phyloP scores from a whole-genome alignment of 257 asterid genomes.

The Prunella vulgaris region DNA sequence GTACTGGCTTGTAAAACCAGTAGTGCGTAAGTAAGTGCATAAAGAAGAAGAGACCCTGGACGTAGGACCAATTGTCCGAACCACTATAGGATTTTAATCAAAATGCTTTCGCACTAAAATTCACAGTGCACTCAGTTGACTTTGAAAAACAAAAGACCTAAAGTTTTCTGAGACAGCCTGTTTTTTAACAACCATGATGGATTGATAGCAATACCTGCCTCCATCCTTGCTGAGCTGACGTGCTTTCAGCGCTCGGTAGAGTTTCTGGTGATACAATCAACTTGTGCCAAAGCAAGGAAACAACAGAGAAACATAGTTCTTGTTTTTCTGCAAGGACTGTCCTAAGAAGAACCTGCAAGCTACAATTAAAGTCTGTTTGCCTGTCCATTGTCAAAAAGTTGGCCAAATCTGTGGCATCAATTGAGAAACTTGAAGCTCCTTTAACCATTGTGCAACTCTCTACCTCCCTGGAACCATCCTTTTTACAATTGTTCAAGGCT shows the following conservation, averaged over 20 bases:
- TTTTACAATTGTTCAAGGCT: slow-evolving; percentile 27
- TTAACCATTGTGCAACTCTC: no score
- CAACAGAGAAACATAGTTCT: slow-evolving; percentile 80
- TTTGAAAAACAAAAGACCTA: no score
- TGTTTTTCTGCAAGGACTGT: slow-evolving; percentile 67
- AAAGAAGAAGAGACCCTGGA: no score
- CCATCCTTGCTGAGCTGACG: slow-evolving; percentile 94
- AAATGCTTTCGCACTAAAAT: no score
- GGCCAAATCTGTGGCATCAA: slow-evolving; percentile 73
- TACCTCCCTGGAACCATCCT: slow-evolving; percentile 29
- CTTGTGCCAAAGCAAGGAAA: slow-evolving; percentile 82
- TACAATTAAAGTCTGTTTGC: slow-evolving; percentile 60
- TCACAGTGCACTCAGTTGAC: no score
- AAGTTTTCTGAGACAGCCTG: no score
- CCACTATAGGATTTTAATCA: no score
- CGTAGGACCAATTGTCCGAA: no score
- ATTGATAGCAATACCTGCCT: slow-evolving; percentile 57
- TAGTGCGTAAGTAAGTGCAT: no score
- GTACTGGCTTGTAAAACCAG: no score
- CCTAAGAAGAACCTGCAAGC: slow-evolving; percentile 55
- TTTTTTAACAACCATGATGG: background rate
- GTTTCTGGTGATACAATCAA: slow-evolving; percentile 78
- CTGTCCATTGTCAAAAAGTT: slow-evolving; percentile 70
- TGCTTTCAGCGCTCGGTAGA: slow-evolving; percentile 69
- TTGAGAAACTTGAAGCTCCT: slow-evolving; percentile 46